Evolutionary conservation across 2,329 filamentous ascomycete species (phyloP).

Genomic region (Magnaporthiopsis rhizophila): DNA sequence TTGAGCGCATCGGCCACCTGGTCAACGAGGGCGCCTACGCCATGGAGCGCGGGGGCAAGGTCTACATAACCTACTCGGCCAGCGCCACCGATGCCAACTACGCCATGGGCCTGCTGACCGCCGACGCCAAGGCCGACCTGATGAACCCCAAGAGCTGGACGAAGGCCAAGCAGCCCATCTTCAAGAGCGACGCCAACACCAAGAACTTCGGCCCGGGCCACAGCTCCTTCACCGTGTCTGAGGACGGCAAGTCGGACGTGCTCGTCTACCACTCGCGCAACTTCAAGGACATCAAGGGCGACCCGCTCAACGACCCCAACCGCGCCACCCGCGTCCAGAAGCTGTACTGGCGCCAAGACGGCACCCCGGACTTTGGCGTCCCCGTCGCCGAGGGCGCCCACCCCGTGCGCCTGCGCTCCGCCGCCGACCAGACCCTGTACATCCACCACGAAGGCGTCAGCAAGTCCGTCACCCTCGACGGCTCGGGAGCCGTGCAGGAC

Average conservation of each 20-base stretch:
- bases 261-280: constrained; percentile 19
- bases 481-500: constrained; percentile 8
- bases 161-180: constrained; percentile 19
- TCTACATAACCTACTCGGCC: constrained; percentile 15
- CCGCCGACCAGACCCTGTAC: constrained; percentile 11
- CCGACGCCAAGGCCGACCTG: constrained; percentile 9
- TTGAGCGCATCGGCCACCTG: constrained; percentile 11
- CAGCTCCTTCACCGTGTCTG: constrained; percentile 21
- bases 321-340: constrained; percentile 21
- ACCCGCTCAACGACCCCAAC: constrained; percentile 16
- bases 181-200: constrained; percentile 19
- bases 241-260: constrained; percentile 21
- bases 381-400: constrained; percentile 16
- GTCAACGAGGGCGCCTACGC: constrained; percentile 14
- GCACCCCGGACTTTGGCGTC: constrained; percentile 22
- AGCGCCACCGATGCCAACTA: constrained; percentile 11
- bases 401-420: constrained; percentile 15
- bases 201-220: constrained; percentile 22
- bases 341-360: constrained; percentile 22
- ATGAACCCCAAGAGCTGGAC: constrained; percentile 18
- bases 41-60: constrained; percentile 11
- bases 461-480: constrained; percentile 9
- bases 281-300: constrained; percentile 21
- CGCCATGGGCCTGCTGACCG: constrained; percentile 13
- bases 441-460: constrained; percentile 8